Conservation (phyloP, 768 basidiomycete species). For the Asterophora lycoperdoides region DNA sequence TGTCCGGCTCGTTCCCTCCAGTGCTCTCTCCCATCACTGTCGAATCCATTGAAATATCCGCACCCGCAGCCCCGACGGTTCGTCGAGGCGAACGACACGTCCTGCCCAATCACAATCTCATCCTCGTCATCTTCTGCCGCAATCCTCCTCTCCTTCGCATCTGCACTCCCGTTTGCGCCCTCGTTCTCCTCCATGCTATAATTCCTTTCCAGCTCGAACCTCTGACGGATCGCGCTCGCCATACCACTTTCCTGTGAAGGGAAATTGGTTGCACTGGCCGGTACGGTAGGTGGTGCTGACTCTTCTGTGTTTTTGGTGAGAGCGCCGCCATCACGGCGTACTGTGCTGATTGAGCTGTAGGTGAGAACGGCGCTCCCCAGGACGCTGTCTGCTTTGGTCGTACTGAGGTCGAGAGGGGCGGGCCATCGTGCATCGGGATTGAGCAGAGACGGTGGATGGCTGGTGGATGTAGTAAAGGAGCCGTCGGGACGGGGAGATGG, state of each 20-base stretch:
- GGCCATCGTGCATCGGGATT: conserved; percentile 14
- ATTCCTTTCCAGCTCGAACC: background rate
- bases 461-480: background rate
- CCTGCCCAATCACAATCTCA: conserved; percentile 16
- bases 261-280: conserved; percentile 8
- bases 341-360: conserved; percentile 8
- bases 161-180: conserved; percentile 11
- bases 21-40: background rate
- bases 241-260: background rate
- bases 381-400: conserved; percentile 25
- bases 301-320: background rate
- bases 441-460: background rate
- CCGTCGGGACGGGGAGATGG: background rate
- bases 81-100: conserved; percentile 2
- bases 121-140: conserved; percentile 40
- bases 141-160: conserved; percentile 29
- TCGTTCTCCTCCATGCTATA: background rate
- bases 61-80: too few species aligned
- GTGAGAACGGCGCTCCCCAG: conserved; percentile 33
- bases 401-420: conserved; percentile 23
- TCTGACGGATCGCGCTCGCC: background rate
- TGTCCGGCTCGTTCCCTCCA: background rate
- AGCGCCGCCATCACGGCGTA: conserved; percentile 19
- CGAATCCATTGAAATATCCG: background rate
- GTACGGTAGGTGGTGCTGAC: background rate